A percentile compares a stretch with the other conserved stretches of the same genome.
Evolutionary conservation across 257 asterid species (phyloP).

Genomic region (Nicotiana knightiana): DNA sequence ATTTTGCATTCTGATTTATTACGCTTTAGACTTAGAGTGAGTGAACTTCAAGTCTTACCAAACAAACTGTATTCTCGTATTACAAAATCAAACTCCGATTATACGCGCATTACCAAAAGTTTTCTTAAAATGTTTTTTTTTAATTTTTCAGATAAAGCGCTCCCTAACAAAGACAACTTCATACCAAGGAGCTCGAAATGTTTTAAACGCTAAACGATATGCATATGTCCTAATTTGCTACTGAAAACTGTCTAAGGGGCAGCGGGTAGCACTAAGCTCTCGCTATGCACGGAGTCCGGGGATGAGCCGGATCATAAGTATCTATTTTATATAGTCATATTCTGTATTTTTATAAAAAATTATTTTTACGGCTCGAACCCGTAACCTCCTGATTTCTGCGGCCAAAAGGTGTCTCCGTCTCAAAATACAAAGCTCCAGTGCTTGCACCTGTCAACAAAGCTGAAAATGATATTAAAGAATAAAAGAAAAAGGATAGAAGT

Average conservation of each 20-base stretch:
- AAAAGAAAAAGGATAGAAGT: background rate
- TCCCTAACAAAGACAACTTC: no score
- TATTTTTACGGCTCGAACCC: no score
- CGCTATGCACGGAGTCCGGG: no score
- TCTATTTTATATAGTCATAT: no score
- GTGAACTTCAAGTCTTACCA: background rate
- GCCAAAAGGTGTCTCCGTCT: background rate
- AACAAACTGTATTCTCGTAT: background rate
- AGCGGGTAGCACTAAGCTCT: no score
- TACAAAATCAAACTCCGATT: background rate
- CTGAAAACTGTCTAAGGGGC: no score
- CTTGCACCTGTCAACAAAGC: background rate
- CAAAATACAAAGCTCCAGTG: background rate
- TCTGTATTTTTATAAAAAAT: no score
- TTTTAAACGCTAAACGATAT: background rate
- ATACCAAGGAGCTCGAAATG: no score
- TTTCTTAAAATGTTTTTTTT: background rate
- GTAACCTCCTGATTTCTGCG: no score
- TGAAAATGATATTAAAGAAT: background rate
- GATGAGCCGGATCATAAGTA: no score
- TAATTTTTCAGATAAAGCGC: no score
- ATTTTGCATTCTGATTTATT: background rate
- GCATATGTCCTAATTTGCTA: no score
- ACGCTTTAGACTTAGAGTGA: background rate
- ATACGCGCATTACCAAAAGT: background rate